Base-by-base conservation (phyloP, 106 monocot species). In the Allium sativum region DNA sequence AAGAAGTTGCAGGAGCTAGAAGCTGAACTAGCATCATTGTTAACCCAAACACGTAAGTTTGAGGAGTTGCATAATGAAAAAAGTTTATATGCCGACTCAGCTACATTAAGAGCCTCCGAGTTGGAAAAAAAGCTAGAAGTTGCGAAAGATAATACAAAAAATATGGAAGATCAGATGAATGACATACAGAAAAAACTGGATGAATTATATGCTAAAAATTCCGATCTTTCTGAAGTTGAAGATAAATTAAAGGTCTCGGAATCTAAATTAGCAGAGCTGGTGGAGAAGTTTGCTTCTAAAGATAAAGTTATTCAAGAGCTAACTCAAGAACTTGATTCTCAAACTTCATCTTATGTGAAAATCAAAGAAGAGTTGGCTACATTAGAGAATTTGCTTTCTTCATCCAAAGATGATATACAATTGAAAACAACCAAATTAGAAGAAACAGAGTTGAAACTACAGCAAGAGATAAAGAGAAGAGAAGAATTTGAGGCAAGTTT, bases 191-290 rank as follows among this genome's bases (percentile, higher is more conserved):
- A 75, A 72, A 78, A 82, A 68, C 52, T 82, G 48, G 69, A 73
- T 64, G 81, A 22, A 14, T 69, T 81, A 5, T 58, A 70, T 40
- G 47, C 53, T 62, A 79, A 68, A 51, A 56, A 72, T 62, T 53
- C 73, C 12, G 77, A 83, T 65, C 61, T 72, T 31, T 53, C 72
- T n/a, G 64, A 69, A 62, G 61, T 80, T 44, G 82, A 87, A 52
- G 87, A 83, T 77, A 53, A 70, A 58, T 69, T 87, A 40, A 56
- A 79, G 56, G 53, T 69, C 55, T 90, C 84, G 57, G 82, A 88
- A 62, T 82, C 71, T 56, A 72, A 67, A 72, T 74, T 82, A n/a
- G 59, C 43, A 59, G 80, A 88, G 19, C 66, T 91, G 57, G 80
- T 85, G 61, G 19, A 73, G 63, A 82, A 80, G 65, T 70, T 76